Base-by-base conservation (phyloP, 2,329 filamentous ascomycete genomes). In the Trematosphaeria pertusa region DNA sequence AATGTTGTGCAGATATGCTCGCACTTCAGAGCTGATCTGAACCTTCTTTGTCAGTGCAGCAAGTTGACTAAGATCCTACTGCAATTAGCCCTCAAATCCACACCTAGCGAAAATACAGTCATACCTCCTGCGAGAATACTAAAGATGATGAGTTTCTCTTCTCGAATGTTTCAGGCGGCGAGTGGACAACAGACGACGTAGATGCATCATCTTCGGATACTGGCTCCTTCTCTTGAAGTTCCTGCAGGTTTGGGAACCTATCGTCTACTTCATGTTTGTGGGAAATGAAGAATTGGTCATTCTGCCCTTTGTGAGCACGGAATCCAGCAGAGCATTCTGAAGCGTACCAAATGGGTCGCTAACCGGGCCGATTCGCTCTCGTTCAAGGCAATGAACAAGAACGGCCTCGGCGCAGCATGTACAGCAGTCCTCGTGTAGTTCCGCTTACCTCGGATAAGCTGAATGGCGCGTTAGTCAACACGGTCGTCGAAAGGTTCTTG, bases 1-100 rank as follows among this genome's bases (percentile, higher is more conserved):
- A 28, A 97, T 84, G 71, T 97, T 93, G 78, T 93, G 87, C 48
- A 93, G 81, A 70, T 97, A 97, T 33, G 89, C 85, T 47, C 84
- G 78, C 2, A 97, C 83, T 56, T 97, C 91, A 15, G 92, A 81
- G 47, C 86, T 88, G 19, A 91, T 76, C 31, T 79, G 81, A 11
- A 88, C 84, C 2, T 79, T 65, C 2, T 80, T 74, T 43, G 82
- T 81, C 2, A 84, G 76, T n/a, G 78, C 74, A 3, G 83, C 79
- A 2, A 96, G 76, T 4, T 76, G 73, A 11, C 80, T 76, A 26
- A 95, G 81, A 31, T 78, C 75, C 67, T 75, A 34, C 5, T 4
- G n/a, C 2, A 39, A 30, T 52, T 12, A 58, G 43, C n/a, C 8
- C 22, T 12, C 5, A 39, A 17, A 19, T 7, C 1, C n/a, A 14